Conservation (phyloP, 257 asterid species). For the Parsonsia alboflavescens region DNA sequence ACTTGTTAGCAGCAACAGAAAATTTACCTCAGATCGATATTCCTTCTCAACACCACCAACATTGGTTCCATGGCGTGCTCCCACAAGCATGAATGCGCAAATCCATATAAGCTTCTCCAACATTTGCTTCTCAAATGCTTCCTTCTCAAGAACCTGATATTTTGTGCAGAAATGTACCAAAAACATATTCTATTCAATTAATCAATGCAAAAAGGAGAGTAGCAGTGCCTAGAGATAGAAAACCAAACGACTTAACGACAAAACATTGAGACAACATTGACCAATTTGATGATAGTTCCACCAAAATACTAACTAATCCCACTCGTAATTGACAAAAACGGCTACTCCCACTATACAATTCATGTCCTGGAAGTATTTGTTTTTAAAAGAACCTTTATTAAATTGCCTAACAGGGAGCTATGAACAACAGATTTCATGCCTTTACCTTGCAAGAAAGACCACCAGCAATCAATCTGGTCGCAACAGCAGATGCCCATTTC, state of each 20-base stretch:
- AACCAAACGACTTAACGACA: too few species aligned
- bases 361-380: neutral
- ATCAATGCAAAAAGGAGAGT: neutral
- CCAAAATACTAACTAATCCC: neutral
- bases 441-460: conserved; percentile 94
- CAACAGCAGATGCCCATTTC: conserved; percentile 89
- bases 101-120: conserved; percentile 98
- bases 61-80: conserved; percentile 94
- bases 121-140: conserved; percentile 89
- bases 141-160: conserved; percentile 73
- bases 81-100: conserved; percentile 98
- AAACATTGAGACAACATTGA: neutral
- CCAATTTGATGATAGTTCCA: neutral
- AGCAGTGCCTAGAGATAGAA: neutral
- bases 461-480: conserved; percentile 68
- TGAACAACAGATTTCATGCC: conserved; percentile 1
- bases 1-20: neutral
- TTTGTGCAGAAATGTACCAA: conserved; percentile 10
- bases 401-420: too few species aligned
- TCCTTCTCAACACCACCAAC: conserved; percentile 90
- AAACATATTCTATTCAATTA: neutral
- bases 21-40: conserved; percentile 70
- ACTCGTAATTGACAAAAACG: neutral
- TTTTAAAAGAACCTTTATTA: too few species aligned
- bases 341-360: neutral